Evolutionary conservation across 1,284 basidiomycete genomes (phyloP).

Genomic region (Cerrena zonata): DNA sequence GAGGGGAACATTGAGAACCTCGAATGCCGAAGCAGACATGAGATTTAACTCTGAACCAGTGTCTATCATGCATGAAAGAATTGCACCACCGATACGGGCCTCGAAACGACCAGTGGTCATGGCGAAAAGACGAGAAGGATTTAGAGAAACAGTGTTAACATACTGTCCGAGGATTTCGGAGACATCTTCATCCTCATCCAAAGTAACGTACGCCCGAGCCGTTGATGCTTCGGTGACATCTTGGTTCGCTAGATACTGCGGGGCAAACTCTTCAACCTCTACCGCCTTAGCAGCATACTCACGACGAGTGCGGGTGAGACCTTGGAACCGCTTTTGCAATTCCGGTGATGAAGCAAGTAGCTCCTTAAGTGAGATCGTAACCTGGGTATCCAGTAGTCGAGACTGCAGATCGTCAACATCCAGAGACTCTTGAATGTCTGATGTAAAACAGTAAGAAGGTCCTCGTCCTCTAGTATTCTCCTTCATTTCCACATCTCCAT

Average conservation of each 20-base stretch:
- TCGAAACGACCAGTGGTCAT: background rate
- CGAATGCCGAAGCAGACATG: background rate
- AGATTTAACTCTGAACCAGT: slow-evolving; percentile 8
- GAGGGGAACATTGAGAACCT: slow-evolving; percentile 10
- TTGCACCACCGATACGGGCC: background rate
- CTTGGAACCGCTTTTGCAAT: slow-evolving; percentile 5
- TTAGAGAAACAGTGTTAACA: background rate
- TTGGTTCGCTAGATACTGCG: background rate
- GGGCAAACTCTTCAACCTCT: background rate
- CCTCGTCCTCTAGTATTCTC: background rate
- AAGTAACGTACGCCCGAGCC: background rate
- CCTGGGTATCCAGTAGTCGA: slow-evolving; percentile 2
- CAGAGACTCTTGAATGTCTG: slow-evolving; percentile 3
- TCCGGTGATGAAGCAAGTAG: slow-evolving; percentile 8
- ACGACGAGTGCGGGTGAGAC: slow-evolving; percentile 2
- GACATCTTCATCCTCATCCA: background rate
- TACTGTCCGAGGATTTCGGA: background rate
- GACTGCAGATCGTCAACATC: background rate
- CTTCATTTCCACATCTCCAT: background rate
- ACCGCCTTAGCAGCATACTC: background rate
- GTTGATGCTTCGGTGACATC: background rate
- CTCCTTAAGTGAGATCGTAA: slow-evolving; percentile 5
- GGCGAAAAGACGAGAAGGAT: background rate
- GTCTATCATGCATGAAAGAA: slow-evolving; percentile 4
- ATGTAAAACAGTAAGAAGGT: slow-evolving; percentile 2